phyloP scores from a whole-genome alignment of 2,329 filamentous ascomycete genomes.

The Raffaelea ambrosiae region DNA sequence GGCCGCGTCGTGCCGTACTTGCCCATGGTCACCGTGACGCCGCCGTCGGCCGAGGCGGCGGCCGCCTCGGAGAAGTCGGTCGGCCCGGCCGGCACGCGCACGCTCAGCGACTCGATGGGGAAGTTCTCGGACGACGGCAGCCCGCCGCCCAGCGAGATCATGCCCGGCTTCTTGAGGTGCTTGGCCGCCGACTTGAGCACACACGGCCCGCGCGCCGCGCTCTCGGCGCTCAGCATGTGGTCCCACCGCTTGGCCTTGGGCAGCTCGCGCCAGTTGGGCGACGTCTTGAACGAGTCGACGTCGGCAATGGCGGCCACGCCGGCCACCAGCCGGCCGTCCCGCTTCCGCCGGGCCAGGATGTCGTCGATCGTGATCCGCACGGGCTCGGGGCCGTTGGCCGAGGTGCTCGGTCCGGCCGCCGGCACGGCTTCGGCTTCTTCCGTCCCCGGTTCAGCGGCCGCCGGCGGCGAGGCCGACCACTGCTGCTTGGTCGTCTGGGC shows the following conservation, averaged over 20 bases:
- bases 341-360: conserved; percentile 59
- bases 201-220: conserved; percentile 50
- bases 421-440: conserved; percentile 17
- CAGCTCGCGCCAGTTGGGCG: conserved; percentile 41
- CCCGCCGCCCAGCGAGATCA: conserved; percentile 90
- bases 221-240: conserved; percentile 55
- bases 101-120: conserved; percentile 69
- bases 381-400: background rate
- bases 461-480: conserved; percentile 5
- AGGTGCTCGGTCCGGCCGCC: background rate
- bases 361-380: conserved; percentile 50
- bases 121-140: conserved; percentile 86
- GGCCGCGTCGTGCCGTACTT: conserved; percentile 70
- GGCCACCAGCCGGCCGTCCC: conserved; percentile 63
- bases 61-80: conserved; percentile 60
- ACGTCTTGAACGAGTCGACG: conserved; percentile 76
- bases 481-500: background rate
- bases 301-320: conserved; percentile 69
- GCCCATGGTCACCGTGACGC: conserved; percentile 55
- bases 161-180: conserved; percentile 68
- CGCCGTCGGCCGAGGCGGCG: conserved; percentile 41
- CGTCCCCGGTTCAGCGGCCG: conserved; percentile 13
- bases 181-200: conserved; percentile 78
- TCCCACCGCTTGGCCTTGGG: conserved; percentile 79
- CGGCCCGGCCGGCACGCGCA: conserved; percentile 64